Conservation (phyloP, 768 basidiomycete species). For the Mycena kentingensis region DNA sequence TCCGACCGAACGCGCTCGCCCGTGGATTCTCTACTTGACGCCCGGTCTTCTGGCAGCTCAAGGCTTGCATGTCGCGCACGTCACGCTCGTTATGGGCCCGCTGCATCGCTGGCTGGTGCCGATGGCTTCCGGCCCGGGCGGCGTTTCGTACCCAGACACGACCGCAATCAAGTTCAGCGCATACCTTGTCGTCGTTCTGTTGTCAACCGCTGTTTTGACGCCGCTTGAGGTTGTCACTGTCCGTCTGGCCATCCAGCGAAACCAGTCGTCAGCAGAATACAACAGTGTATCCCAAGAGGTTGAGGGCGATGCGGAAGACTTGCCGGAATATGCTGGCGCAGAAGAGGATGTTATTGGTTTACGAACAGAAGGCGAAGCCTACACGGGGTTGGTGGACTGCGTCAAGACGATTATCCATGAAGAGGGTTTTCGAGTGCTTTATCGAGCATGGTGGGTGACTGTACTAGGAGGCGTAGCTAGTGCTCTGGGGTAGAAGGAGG, state of each 20-base stretch:
- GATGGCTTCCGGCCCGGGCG: conserved; percentile 35
- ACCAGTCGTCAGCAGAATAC: conserved; percentile 74
- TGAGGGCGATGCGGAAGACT: conserved; percentile 62
- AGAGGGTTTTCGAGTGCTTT: conserved; percentile 73
- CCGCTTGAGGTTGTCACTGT: conserved; percentile 82
- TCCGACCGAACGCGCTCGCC: conserved; percentile 74
- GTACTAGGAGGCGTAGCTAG: conserved; percentile 61
- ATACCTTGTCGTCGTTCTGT: conserved; percentile 56
- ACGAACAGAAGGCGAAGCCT: conserved; percentile 78
- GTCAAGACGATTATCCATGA: conserved; percentile 75
- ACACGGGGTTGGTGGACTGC: conserved; percentile 73
- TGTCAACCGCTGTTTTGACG: conserved; percentile 62
- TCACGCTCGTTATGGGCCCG: conserved; percentile 45
- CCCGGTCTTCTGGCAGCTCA: conserved; percentile 71
- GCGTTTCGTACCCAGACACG: conserved; percentile 41
- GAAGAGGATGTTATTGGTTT: conserved; percentile 87
- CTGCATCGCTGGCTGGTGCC: conserved; percentile 50
- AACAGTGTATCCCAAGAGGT: conserved; percentile 76
- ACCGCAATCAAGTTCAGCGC: conserved; percentile 52
- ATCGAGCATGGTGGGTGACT: conserved; percentile 87
- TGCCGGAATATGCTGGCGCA: conserved; percentile 61
- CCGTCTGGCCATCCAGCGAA: conserved; percentile 80
- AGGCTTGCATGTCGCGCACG: conserved; percentile 45
- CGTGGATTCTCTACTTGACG: conserved; percentile 81
- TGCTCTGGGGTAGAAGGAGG: conserved; percentile 51